These are phyloP conservation scores for Scytalidium lignicola DNA, from an alignment of 2,329 filamentous ascomycete species.

Conservation along the genomic window DNA sequence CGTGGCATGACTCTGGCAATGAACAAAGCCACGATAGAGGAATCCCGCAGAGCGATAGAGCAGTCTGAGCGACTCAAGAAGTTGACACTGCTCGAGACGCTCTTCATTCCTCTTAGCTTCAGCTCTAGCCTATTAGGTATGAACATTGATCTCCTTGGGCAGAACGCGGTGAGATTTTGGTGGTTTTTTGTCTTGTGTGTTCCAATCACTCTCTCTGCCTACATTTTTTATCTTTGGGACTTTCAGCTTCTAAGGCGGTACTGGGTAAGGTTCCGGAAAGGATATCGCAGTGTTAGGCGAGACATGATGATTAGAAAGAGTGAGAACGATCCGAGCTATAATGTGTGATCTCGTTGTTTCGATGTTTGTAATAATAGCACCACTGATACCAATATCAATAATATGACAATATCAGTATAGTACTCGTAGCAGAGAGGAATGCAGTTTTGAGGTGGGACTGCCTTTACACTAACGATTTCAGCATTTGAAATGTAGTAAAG, in stretches of 20 bases:
- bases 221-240: slow-evolving; percentile 4
- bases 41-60: slow-evolving; percentile 20
- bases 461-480: too few relatives aligned
- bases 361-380: not conserved
- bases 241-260: slow-evolving; percentile 1
- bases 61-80: slow-evolving; percentile 23
- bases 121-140: slow-evolving; percentile 16
- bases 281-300: slow-evolving; percentile 2
- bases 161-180: slow-evolving; percentile 2
- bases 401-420: too few relatives aligned
- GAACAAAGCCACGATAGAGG: slow-evolving; percentile 20
- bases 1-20: slow-evolving; percentile 16
- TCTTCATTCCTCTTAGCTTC: slow-evolving; percentile 25
- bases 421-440: too few relatives aligned
- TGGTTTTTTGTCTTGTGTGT: slow-evolving; percentile 2
- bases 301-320: not conserved
- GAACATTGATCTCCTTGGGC: slow-evolving; percentile 9
- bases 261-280: slow-evolving; percentile 6
- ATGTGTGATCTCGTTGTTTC: slow-evolving; percentile 6
- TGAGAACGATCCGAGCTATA: slow-evolving; percentile 5
- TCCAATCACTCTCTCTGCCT: slow-evolving; percentile 2
- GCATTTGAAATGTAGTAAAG: too few relatives aligned
- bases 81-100: slow-evolving; percentile 22
- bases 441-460: too few relatives aligned
- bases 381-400: too few relatives aligned